Evolutionary conservation across 306 rosid genomes (phyloP).

Genomic region (Gillenia trifoliata): DNA sequence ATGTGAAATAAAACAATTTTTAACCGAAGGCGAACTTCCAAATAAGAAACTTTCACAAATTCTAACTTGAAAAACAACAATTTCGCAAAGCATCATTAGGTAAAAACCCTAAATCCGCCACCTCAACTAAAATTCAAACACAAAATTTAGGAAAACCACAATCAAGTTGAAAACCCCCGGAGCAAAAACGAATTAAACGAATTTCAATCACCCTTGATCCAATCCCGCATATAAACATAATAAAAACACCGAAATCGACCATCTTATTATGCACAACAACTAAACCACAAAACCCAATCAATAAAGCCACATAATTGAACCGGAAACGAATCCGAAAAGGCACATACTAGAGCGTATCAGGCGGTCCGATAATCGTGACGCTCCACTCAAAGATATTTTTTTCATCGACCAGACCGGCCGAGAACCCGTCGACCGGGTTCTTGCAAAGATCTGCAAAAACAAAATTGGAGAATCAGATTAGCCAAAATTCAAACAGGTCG

Average conservation of each 20-base stretch:
- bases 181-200: background rate
- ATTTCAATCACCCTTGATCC: slow-evolving; percentile 21
- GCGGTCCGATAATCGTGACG: slow-evolving; percentile 96
- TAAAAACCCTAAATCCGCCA: slow-evolving; percentile 1
- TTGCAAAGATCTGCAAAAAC: slow-evolving; percentile 79
- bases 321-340: background rate
- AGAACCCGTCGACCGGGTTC: slow-evolving; percentile 90
- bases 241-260: slow-evolving; percentile 1
- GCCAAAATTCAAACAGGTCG: background rate
- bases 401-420: slow-evolving; percentile 94
- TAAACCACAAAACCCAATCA: background rate
- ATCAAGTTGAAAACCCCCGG: background rate
- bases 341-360: slow-evolving; percentile 92
- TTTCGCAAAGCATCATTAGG: background rate
- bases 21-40: background rate
- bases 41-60: background rate
- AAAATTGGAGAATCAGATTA: background rate
- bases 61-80: background rate
- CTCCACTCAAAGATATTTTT: slow-evolving; percentile 95
- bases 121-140: background rate
- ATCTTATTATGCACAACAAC: background rate
- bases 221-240: background rate
- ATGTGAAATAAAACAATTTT: background rate
- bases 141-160: slow-evolving; percentile 1
- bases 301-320: background rate